phyloP scores from a whole-genome alignment of 768 basidiomycete genomes.

The Leccinum subgranulosum region DNA sequence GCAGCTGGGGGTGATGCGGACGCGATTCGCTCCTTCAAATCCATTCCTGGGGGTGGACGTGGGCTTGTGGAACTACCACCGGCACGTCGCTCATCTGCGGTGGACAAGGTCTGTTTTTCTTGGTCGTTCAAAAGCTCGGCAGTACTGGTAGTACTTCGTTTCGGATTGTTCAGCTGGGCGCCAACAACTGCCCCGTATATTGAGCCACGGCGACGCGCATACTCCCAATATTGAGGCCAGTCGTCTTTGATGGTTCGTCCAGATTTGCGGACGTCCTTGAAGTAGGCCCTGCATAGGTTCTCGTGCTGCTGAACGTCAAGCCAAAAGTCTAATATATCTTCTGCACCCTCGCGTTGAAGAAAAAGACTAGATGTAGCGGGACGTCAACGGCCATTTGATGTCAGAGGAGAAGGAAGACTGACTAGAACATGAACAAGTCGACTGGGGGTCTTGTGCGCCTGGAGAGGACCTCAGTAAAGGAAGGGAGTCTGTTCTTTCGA shows the following conservation, averaged over 20 bases:
- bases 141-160: slow-evolving; percentile 83
- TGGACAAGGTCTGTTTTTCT: slow-evolving; percentile 64
- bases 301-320: slow-evolving; percentile 99
- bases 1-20: slow-evolving; percentile 46
- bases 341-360: slow-evolving; percentile 91
- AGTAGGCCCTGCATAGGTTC: slow-evolving; percentile 97
- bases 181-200: slow-evolving; percentile 92
- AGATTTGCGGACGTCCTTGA: slow-evolving; percentile 97
- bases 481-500: slow-evolving; percentile 77
- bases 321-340: slow-evolving; percentile 98
- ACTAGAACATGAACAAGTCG: slow-evolving; percentile 99
- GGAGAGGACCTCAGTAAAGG: slow-evolving; percentile 87
- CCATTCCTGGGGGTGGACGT: slow-evolving; percentile 37
- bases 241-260: slow-evolving; percentile 91
- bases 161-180: slow-evolving; percentile 55
- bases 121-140: slow-evolving; percentile 65
- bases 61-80: slow-evolving; percentile 61
- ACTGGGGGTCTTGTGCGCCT: slow-evolving; percentile 91
- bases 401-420: slow-evolving; percentile 34
- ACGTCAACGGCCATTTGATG: slow-evolving; percentile 4
- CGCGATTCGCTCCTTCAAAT: slow-evolving; percentile 36
- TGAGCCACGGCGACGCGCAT: slow-evolving; percentile 86
- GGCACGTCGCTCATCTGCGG: slow-evolving; percentile 41
- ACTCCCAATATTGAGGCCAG: slow-evolving; percentile 98
- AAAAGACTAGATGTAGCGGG: slow-evolving; percentile 61